Percentiles rank a stretch among this genome's conserved stretches.
phyloP scores from a whole-genome alignment of 805 yeast species.

The Millerozyma acaciae region DNA sequence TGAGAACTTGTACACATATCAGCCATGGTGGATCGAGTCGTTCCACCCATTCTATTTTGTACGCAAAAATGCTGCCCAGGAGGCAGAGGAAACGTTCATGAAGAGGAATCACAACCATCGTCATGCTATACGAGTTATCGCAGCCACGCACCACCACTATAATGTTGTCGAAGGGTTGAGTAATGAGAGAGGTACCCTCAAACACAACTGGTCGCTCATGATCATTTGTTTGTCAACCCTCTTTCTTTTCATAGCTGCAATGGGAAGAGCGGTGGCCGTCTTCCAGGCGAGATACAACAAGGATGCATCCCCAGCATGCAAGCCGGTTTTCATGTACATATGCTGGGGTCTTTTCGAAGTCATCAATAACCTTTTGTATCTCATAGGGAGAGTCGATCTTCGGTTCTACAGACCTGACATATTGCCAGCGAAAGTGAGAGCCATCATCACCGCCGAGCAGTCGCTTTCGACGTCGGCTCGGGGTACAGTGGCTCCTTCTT shows the following conservation, averaged over 20 bases:
- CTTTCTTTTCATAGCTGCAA: slow-evolving; percentile 48
- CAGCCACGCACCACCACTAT: slow-evolving; percentile 47
- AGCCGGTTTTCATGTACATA: slow-evolving; percentile 60
- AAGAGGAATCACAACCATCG: slow-evolving; percentile 46
- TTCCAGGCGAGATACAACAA: slow-evolving; percentile 17
- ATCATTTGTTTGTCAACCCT: slow-evolving; percentile 47
- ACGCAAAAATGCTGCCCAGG: slow-evolving; percentile 46
- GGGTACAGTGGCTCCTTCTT: neutral
- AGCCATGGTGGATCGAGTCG: slow-evolving; percentile 76
- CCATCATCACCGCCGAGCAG: slow-evolving; percentile 42
- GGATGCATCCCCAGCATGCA: slow-evolving; percentile 21
- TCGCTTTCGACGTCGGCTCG: slow-evolving; percentile 12
- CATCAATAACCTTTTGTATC: slow-evolving; percentile 51
- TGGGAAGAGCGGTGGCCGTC: slow-evolving; percentile 38
- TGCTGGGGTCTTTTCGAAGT: slow-evolving; percentile 68
- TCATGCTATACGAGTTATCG: slow-evolving; percentile 57
- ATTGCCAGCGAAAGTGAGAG: slow-evolving; percentile 37
- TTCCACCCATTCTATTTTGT: slow-evolving; percentile 59
- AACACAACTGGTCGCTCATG: slow-evolving; percentile 51
- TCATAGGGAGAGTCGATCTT: slow-evolving; percentile 66
- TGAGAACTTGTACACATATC: slow-evolving; percentile 53
- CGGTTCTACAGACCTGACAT: slow-evolving; percentile 77
- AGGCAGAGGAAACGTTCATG: slow-evolving; percentile 46
- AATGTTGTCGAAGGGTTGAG: slow-evolving; percentile 37
- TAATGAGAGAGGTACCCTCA: slow-evolving; percentile 39